Base-by-base conservation (phyloP, 2,329 filamentous ascomycete species). In the Bertia moriformis region DNA sequence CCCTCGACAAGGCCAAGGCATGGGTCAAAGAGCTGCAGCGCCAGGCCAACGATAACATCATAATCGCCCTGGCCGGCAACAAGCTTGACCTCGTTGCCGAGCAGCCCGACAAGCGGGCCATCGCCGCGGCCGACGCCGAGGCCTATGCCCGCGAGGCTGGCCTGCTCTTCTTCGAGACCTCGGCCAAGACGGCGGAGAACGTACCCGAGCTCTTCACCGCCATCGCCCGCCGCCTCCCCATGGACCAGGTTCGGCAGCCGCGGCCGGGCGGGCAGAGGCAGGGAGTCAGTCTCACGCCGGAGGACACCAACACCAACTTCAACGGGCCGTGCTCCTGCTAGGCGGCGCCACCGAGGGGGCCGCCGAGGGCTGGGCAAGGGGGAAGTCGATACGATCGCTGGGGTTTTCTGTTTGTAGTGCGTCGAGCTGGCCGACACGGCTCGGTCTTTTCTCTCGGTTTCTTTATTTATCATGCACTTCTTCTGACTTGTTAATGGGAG, bases 21-120 rank as follows among this genome's bases (percentile, higher is more conserved):
- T 98, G 91, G 91, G 89, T 98, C 43, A 96, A 96, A 66, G 91
- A 98, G 60, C 78, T 98, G 40, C 91, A 98, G 63, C 80, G 91
- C 57, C 91, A 98, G 65, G 91, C 93, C 45, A 98, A 96, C 67
- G 91, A 98, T 64, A 96, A 96, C 64, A 98, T 98, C 60, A 88
- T 98, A 61, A 98, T 98, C 55, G 91, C 91, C 37, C 78, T 98
- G 33, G 91, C 89, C 39, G 91, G 91, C 46, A 98, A 98, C 73
- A 96, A 98, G 67, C 71, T 94, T 55, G 91, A 98, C 71, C 68
- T 98, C 50, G 91, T 95, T 45, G 88, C 78, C 46, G 88, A 94
- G 55, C 84, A 85, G 57, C 89, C 89, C 38, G 89, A 95, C 59
- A 96, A 96, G 74, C 83, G 91, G 54, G 91, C 88, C 32, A 91